A percentile compares a stretch with the other conserved stretches of the same genome.
phyloP scores from a whole-genome alignment of 2,329 filamentous ascomycete genomes.

The Xylaria sp. region DNA sequence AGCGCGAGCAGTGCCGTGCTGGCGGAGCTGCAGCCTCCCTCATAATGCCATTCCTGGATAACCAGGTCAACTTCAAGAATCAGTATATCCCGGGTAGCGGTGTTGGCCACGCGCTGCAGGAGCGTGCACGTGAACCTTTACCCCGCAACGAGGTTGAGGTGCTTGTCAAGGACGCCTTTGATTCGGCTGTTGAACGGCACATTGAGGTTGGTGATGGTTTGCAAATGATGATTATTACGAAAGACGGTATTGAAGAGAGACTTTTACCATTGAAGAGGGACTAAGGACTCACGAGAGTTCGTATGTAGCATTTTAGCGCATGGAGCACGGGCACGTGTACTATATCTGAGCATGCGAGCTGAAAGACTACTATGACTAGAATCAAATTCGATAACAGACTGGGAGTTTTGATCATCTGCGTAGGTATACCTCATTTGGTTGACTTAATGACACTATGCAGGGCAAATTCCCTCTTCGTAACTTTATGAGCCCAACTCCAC shows the following conservation, averaged over 20 bases:
- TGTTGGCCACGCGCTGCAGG: slow-evolving; percentile 81
- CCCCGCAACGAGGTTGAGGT: slow-evolving; percentile 80
- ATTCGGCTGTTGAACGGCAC: slow-evolving; percentile 96
- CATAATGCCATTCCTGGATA: slow-evolving; percentile 99
- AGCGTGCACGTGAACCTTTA: slow-evolving; percentile 76
- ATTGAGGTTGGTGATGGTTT: slow-evolving; percentile 98
- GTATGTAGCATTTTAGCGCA: slow-evolving; percentile 36
- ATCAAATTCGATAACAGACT: background rate
- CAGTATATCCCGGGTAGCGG: slow-evolving; percentile 92
- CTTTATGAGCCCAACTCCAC: background rate
- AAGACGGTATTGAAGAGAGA: slow-evolving; percentile 87
- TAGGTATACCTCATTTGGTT: slow-evolving; percentile 9
- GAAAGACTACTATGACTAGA: slow-evolving; percentile 30
- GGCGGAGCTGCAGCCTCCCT: slow-evolving; percentile 91
- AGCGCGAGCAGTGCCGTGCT: slow-evolving; percentile 94
- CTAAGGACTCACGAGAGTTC: slow-evolving; percentile 57
- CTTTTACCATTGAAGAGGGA: slow-evolving; percentile 90
- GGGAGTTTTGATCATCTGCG: background rate
- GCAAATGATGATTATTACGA: slow-evolving; percentile 94
- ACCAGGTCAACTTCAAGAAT: slow-evolving; percentile 99
- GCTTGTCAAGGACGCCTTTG: slow-evolving; percentile 96
- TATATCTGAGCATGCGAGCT: slow-evolving; percentile 38
- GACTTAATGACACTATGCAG: slow-evolving; percentile 5
- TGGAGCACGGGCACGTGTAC: slow-evolving; percentile 28
- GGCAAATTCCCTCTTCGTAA: background rate